Conservation (phyloP, 2,329 filamentous ascomycete species). For the Phyllachora maydis region DNA sequence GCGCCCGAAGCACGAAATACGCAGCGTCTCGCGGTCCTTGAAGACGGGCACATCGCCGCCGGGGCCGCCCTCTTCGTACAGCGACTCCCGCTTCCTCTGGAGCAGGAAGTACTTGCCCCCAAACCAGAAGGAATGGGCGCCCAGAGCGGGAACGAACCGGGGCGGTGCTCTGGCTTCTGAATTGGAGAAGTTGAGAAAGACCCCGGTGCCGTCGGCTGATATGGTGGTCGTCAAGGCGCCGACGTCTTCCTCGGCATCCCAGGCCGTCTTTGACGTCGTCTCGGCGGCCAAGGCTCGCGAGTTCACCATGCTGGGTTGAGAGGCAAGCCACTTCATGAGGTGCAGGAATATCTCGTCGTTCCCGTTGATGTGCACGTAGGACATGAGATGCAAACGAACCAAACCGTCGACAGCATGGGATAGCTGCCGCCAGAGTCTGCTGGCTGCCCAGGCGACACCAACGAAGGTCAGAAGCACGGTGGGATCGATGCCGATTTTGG, state of each 20-base stretch:
- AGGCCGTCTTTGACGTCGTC: slow-evolving; percentile 30
- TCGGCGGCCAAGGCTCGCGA: slow-evolving; percentile 33
- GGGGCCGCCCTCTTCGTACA: slow-evolving; percentile 13
- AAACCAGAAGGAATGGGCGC: slow-evolving; percentile 32
- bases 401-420: slow-evolving; percentile 11
- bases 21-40: slow-evolving; percentile 29
- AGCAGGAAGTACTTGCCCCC: slow-evolving; percentile 26
- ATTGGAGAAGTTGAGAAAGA: slow-evolving; percentile 38
- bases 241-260: slow-evolving; percentile 31
- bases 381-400: slow-evolving; percentile 24
- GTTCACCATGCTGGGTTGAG: slow-evolving; percentile 26
- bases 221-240: slow-evolving; percentile 15
- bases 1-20: slow-evolving; percentile 33
- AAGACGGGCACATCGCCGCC: slow-evolving; percentile 15
- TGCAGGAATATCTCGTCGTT: slow-evolving; percentile 36
- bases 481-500: slow-evolving; percentile 25
- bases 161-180: slow-evolving; percentile 31
- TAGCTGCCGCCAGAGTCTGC: slow-evolving; percentile 15
- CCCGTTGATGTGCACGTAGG: slow-evolving; percentile 28
- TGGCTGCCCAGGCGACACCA: slow-evolving; percentile 25
- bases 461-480: slow-evolving; percentile 21
- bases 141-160: slow-evolving; percentile 31
- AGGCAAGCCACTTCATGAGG: slow-evolving; percentile 35
- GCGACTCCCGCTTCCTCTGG: slow-evolving; percentile 20
- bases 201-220: slow-evolving; percentile 16